A percentile compares a stretch with the other conserved stretches of the same genome.
Conservation (phyloP, 2,329 filamentous ascomycete genomes). For the Sordariomycetes sp. region DNA sequence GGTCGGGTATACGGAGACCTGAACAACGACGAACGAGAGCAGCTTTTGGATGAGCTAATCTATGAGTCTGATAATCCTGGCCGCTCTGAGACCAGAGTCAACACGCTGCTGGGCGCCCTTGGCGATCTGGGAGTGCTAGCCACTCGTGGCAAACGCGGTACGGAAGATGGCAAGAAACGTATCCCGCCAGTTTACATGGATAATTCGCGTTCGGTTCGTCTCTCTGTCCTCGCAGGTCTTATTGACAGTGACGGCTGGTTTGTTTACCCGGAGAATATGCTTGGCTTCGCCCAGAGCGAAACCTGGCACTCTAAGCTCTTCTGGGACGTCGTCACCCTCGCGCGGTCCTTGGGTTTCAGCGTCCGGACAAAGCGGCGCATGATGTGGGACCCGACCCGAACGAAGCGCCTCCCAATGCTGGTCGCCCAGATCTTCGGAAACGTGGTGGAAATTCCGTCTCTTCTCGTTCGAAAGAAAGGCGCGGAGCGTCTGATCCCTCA, state of each 20-base stretch:
- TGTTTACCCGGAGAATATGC: not conserved
- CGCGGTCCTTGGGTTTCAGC: slow-evolving; percentile 1
- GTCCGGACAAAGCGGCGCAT: not conserved
- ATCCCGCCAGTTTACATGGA: slow-evolving; percentile 1
- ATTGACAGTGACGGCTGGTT: slow-evolving; percentile 1
- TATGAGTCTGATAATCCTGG: not conserved
- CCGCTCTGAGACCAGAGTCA: not conserved
- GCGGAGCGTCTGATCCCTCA: slow-evolving; percentile 11
- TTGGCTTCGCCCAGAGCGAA: slow-evolving; percentile 1
- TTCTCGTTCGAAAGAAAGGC: slow-evolving; percentile 1
- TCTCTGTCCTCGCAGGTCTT: slow-evolving; percentile 1
- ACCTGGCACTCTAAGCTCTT: not conserved
- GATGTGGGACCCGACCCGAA: slow-evolving; percentile 1
- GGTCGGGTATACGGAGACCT: not conserved
- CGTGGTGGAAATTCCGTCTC: not conserved
- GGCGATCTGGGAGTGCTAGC: not conserved
- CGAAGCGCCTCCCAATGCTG: not conserved
- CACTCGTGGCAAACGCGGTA: not conserved
- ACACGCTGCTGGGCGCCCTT: not conserved
- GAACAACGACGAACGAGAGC: not conserved
- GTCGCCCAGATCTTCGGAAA: slow-evolving; percentile 2
- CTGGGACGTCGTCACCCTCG: slow-evolving; percentile 1
- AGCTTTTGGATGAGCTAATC: not conserved
- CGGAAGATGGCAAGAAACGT: not conserved
- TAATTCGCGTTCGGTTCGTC: slow-evolving; percentile 2